phyloP scores from a whole-genome alignment of 306 rosid species.

The Fragaria nilgerrensis region DNA sequence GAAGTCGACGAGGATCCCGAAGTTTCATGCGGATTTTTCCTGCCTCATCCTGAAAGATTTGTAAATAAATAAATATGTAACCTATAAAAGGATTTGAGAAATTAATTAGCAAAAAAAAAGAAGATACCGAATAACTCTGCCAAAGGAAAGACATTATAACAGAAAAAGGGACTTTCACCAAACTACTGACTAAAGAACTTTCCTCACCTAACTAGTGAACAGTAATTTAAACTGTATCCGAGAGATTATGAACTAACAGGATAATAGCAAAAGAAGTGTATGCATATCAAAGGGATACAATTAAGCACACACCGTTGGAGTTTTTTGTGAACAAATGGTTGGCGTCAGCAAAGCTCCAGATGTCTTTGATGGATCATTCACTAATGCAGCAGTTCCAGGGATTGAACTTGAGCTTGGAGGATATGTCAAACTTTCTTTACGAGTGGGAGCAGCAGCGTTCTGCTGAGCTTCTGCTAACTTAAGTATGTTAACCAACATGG shows the following conservation, averaged over 20 bases:
- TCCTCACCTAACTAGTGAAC: neutral
- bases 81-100: neutral
- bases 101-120: neutral
- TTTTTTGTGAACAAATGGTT: slow-evolving; percentile 39
- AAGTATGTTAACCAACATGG: slow-evolving; percentile 60
- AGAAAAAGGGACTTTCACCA: neutral
- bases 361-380: slow-evolving; percentile 44
- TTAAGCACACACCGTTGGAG: slow-evolving; percentile 54
- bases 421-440: slow-evolving; percentile 12
- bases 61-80: slow-evolving; percentile 19
- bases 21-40: slow-evolving; percentile 94
- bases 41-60: slow-evolving; percentile 48
- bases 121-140: neutral
- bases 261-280: neutral
- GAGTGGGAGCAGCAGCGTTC: slow-evolving; percentile 47
- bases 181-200: neutral
- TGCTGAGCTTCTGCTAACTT: slow-evolving; percentile 50
- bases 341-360: slow-evolving; percentile 51
- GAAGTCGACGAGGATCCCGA: slow-evolving; percentile 94
- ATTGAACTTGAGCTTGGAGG: slow-evolving; percentile 32
- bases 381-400: slow-evolving; percentile 44
- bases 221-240: neutral
- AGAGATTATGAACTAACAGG: neutral
- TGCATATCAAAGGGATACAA: neutral
- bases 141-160: neutral